These are phyloP conservation scores for Scenedesmus sp. DNA, from an alignment of 163 green algal species.

Conservation along the genomic window DNA sequence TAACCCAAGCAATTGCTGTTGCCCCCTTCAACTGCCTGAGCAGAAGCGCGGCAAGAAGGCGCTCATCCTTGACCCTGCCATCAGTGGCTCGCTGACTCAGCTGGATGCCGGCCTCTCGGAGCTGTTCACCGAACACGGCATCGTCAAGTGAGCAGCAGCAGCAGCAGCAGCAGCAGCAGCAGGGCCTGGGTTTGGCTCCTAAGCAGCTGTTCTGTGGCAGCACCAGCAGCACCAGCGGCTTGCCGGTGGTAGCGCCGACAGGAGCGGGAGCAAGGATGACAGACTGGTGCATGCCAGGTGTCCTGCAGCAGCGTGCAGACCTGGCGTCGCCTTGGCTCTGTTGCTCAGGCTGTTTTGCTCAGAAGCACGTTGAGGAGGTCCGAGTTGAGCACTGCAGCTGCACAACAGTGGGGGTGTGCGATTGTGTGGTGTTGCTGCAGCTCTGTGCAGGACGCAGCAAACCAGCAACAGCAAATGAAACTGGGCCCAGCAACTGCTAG, in stretches of 20 bases:
- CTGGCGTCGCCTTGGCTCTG: background rate
- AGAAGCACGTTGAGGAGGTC: background rate
- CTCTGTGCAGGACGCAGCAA: too few species aligned
- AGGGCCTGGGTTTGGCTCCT: background rate
- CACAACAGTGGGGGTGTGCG: background rate
- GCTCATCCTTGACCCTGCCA: constrained; percentile 81
- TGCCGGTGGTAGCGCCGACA: background rate
- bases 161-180: background rate
- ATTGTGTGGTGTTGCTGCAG: background rate
- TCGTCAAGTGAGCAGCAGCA: constrained; percentile 72
- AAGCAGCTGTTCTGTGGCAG: background rate
- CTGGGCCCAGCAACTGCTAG: too few species aligned
- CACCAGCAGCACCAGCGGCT: background rate
- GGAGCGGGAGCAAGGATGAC: background rate
- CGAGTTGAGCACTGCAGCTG: background rate
- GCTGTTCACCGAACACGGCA: constrained; percentile 85
- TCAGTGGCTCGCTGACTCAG: constrained; percentile 77
- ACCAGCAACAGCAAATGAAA: too few species aligned
- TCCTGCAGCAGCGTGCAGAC: background rate
- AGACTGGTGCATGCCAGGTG: background rate
- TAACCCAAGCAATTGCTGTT: too few species aligned
- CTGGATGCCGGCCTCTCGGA: constrained; percentile 73
- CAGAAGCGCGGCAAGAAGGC: constrained; percentile 85
- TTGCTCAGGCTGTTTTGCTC: background rate
- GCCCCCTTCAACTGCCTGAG: background rate